Conservation (phyloP, 1,284 basidiomycete species). For the Trichosporon asahii region DNA sequence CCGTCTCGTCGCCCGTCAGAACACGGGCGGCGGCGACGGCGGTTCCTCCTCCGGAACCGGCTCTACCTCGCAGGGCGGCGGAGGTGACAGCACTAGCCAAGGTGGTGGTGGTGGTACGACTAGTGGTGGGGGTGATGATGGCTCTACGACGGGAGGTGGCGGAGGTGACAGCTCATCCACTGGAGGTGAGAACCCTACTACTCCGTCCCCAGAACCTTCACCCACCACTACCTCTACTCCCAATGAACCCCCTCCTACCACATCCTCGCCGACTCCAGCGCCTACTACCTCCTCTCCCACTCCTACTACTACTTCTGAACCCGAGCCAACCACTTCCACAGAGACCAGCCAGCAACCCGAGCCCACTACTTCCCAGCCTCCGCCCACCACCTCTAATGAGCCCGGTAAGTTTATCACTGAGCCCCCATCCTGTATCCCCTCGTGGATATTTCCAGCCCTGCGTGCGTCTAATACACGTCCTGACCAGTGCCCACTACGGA, state of each 20-base stretch:
- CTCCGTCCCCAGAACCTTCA: constrained; percentile 2
- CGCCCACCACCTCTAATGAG: constrained; percentile 2
- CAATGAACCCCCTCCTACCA: neutral
- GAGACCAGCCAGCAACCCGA: neutral
- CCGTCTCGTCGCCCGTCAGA: neutral
- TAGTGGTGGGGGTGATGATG: neutral
- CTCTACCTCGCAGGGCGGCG: neutral
- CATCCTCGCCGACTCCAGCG: neutral
- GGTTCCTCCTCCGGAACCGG: neutral
- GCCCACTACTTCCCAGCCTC: neutral
- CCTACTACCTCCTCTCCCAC: neutral
- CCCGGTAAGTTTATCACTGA: neutral
- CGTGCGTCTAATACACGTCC: constrained; percentile 3
- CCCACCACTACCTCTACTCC: constrained; percentile 1
- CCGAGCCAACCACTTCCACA: constrained; percentile 7
- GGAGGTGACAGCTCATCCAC: constrained; percentile 4
- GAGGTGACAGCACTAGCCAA: neutral
- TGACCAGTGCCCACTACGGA: constrained; percentile 5
- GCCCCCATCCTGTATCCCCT: neutral
- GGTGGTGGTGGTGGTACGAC: neutral
- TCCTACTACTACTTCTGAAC: neutral
- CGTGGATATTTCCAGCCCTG: neutral
- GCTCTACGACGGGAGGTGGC: constrained; percentile 4
- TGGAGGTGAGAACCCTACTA: constrained; percentile 5
- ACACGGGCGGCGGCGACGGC: neutral